Base-by-base conservation (phyloP, 371 early-diverging fungal species). In the Mucor velutinosus region DNA sequence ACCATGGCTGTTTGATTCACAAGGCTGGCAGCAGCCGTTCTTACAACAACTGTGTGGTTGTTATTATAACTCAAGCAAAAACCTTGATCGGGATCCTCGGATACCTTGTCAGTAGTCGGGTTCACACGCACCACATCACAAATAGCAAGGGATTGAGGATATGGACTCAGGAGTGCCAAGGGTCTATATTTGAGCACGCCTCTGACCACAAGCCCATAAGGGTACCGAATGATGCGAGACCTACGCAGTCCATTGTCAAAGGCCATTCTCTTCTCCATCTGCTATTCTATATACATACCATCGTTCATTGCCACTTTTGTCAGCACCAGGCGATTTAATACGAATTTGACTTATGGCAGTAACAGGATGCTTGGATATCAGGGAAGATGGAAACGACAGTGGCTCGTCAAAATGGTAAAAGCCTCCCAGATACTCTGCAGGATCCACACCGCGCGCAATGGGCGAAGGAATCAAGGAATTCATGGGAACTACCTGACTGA, bases 181-280 rank as follows among this genome's bases (percentile, higher is more conserved):
- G 82, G 77, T 21, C 77, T 79, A 67, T 90, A 90, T 60, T 85
- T 85, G 35, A 90, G 68, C 6, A 87, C 84, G 32, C 90, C 90
- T 64, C 90, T 81, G 21, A 88, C 80, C 1, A 88, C 89, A 43
- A 90, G 72, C 12, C 88, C 89, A 70, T 87, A 90, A 8, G 86
- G 87, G 53, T 86, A 80, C 37, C 85, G 78, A 56, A 89, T 73
- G 60, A 90, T 79, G 27, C 80, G 83, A 10, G 81, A 79, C 67
- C 66, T 66, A 41, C 21, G 5, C 43, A 7, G 8, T 25, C 41
- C 23, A 23, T 8, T 37, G 37, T 37, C 37, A 37, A 37, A 12
- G 11, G 37, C 4, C 37, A 37, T 37, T 12, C 11, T 14, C 7
- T n/a, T n/a, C 37, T 37, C 1, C 37, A 55, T n/a, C 11, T 21